Evolutionary conservation across 2,329 filamentous ascomycete species (phyloP), one percentile per base, ranked within the genome.

Genomic region (Fusarium piperis): DNA sequence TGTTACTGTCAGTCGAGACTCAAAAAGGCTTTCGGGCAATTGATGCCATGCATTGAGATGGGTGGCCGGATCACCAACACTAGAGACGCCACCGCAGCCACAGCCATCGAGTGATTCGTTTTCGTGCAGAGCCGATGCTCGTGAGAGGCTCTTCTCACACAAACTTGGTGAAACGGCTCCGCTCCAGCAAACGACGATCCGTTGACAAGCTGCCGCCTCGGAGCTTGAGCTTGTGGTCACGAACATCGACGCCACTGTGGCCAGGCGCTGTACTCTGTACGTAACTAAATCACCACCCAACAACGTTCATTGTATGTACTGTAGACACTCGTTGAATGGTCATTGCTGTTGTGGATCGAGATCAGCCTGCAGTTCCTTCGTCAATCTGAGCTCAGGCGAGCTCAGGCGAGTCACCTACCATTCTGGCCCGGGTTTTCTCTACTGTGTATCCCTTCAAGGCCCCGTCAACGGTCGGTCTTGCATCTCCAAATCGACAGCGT

Each of bases 71-170:
- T 48, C 33, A 53, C 30, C 58, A 53, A 39, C 33, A 28, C 58
- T 60, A 53, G 18, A 13, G 16, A 55, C 59, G 59, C 59, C 59
- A 61, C 46, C 51, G 35, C 59, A 41, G 58, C 58, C 33, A 61
- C 33, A 38, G 33, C n/a, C 20, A 36, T 18, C 44, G 13, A 30
- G 13, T 26, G 35, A 48, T 7, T 15, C 48, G 30, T 26, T 44
- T 72, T 61, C 69, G 69, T 41, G 44, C 52, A 56, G 20, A 52
- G 18, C 69, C 65, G 41, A 66, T 39, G 36, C 57, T 33, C 58
- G 68, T 65, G 52, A 44, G 36, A 48, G 33, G 33, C 38, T 56
- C 48, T 39, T 52, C n/a, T 30, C 60, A 44, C 26, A 9, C 28
- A 51, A 51, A 51, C 46, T 32, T 51, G 11, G 26, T 12, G 52